phyloP scores from a whole-genome alignment of 2,329 filamentous ascomycete genomes.

The Alternaria gaisen region DNA sequence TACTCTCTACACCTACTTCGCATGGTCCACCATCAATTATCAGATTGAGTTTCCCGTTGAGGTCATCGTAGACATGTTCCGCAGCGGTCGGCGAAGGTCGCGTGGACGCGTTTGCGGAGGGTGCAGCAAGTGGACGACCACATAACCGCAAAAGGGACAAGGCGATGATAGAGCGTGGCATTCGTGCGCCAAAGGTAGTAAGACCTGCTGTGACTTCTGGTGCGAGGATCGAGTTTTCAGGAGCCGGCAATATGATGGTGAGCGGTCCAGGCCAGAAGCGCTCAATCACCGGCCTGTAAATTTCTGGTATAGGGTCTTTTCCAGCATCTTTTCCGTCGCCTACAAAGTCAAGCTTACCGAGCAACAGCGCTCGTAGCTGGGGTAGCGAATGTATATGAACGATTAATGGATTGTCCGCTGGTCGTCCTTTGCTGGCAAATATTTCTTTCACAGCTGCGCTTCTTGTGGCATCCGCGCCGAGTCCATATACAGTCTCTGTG shows the following conservation, averaged over 20 bases:
- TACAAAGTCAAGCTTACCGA: constrained; percentile 21
- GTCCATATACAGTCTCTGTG: constrained; percentile 95
- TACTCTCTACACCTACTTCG: constrained; percentile 92
- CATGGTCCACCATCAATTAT: constrained; percentile 91
- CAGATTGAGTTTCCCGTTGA: constrained; percentile 80
- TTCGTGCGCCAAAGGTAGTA: constrained; percentile 84
- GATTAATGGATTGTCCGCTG: constrained; percentile 94
- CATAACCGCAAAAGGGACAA: constrained; percentile 84
- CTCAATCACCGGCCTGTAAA: constrained; percentile 80
- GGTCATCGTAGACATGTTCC: constrained; percentile 85
- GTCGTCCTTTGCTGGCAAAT: constrained; percentile 87
- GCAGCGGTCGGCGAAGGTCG: constrained; percentile 92
- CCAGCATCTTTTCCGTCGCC: constrained; percentile 8
- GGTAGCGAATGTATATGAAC: constrained; percentile 84
- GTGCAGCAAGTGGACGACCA: constrained; percentile 83
- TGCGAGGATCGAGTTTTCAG: constrained; percentile 73
- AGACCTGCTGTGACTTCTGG: constrained; percentile 92
- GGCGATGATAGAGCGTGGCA: constrained; percentile 87
- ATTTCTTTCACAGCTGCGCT: constrained; percentile 88
- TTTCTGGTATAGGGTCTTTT: constrained; percentile 68
- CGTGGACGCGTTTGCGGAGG: constrained; percentile 93
- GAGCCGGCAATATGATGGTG: constrained; percentile 86
- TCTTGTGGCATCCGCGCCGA: constrained; percentile 94
- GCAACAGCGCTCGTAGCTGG: constrained; percentile 74
- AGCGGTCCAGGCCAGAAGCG: constrained; percentile 94